Conservation (phyloP, 2,329 filamentous ascomycete species). For the Penicillium sp. region DNA sequence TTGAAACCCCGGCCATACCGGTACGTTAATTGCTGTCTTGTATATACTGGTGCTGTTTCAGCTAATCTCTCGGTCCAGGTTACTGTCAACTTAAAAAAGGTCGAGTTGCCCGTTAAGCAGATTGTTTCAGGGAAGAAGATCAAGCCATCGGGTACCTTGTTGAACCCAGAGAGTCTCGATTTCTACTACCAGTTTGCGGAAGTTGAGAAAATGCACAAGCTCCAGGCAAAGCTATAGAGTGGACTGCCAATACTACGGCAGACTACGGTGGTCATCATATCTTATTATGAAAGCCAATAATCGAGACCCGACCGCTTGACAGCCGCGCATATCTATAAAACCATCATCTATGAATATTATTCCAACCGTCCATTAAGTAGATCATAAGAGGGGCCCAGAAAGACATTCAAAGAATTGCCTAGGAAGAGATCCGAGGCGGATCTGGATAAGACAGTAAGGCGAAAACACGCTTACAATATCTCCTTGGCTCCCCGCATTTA, state of each 20-base stretch:
- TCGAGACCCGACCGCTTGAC: too few relatives aligned
- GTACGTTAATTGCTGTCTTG: slow-evolving; percentile 47
- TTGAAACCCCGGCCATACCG: slow-evolving; percentile 77
- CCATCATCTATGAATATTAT: too few relatives aligned
- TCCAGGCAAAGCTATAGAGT: slow-evolving; percentile 22
- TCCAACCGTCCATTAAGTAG: too few relatives aligned
- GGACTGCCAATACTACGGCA: neutral
- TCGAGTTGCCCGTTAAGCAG: slow-evolving; percentile 79
- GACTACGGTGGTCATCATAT: too few relatives aligned
- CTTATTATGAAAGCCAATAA: too few relatives aligned
- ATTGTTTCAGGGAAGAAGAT: slow-evolving; percentile 74
- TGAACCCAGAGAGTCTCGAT: slow-evolving; percentile 72
- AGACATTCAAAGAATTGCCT: too few relatives aligned
- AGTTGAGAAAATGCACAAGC: slow-evolving; percentile 58
- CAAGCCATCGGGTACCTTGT: slow-evolving; percentile 71
- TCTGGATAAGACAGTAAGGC: too few relatives aligned
- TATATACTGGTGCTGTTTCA: neutral
- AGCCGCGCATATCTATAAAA: too few relatives aligned
- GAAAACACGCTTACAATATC: too few relatives aligned
- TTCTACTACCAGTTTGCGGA: slow-evolving; percentile 78
- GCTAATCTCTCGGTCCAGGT: slow-evolving; percentile 48
- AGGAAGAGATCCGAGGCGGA: too few relatives aligned
- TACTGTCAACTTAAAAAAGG: slow-evolving; percentile 82
- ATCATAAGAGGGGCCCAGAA: too few relatives aligned
- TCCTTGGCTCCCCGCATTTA: too few relatives aligned